phyloP scores from a whole-genome alignment of 2,329 filamentous ascomycete species.

The Rosellinia necatrix region DNA sequence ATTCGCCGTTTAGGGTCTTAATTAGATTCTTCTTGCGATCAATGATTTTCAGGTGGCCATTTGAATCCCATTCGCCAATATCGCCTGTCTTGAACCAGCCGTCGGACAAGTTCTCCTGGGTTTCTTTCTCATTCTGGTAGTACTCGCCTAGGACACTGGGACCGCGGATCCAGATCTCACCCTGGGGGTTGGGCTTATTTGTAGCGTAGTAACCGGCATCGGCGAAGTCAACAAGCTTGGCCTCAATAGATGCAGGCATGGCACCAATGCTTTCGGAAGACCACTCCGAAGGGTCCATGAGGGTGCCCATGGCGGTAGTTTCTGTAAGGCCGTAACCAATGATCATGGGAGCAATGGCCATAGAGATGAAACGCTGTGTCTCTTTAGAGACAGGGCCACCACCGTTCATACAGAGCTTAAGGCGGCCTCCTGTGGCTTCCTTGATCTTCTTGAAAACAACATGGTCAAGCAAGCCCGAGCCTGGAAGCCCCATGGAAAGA shows the following conservation, averaged over 20 bases:
- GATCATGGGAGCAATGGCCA: slow-evolving; percentile 89
- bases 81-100: slow-evolving; percentile 91
- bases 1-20: slow-evolving; percentile 82
- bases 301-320: slow-evolving; percentile 75
- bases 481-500: slow-evolving; percentile 62
- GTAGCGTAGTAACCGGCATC: slow-evolving; percentile 80
- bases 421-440: slow-evolving; percentile 80
- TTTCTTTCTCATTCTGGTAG: slow-evolving; percentile 79
- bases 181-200: slow-evolving; percentile 77
- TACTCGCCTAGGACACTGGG: slow-evolving; percentile 73
- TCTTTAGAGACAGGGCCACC: slow-evolving; percentile 85
- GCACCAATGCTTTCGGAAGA: slow-evolving; percentile 74
- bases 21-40: slow-evolving; percentile 90
- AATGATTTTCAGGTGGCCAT: slow-evolving; percentile 76
- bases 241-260: slow-evolving; percentile 73
- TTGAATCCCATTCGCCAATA: slow-evolving; percentile 75
- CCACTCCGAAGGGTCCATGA: slow-evolving; percentile 80
- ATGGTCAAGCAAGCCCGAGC: slow-evolving; percentile 72
- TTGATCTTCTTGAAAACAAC: slow-evolving; percentile 91
- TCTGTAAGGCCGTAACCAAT: slow-evolving; percentile 87
- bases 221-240: slow-evolving; percentile 84
- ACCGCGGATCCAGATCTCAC: slow-evolving; percentile 88
- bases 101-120: slow-evolving; percentile 70
- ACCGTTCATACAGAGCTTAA: slow-evolving; percentile 84
- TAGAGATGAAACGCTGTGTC: slow-evolving; percentile 84